phyloP scores from a whole-genome alignment of 2,329 filamentous ascomycete species.

The Pochonia chlamydosporia region DNA sequence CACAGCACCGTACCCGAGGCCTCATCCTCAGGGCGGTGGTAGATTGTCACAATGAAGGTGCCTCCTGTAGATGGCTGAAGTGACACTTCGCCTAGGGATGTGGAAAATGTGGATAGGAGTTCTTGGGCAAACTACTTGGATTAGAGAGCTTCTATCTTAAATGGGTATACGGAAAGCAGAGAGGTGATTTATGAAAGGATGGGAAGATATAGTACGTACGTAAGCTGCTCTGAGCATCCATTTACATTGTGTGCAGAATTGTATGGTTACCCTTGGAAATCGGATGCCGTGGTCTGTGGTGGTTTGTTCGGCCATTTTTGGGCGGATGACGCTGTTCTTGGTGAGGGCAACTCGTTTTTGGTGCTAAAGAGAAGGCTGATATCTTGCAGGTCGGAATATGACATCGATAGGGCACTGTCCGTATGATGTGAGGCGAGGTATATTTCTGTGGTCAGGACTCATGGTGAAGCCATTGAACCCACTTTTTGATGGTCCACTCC shows the following conservation, averaged over 20 bases:
- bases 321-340: neutral
- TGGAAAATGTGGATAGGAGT: slow-evolving; percentile 86
- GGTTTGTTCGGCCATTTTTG: neutral
- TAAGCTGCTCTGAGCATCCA: slow-evolving; percentile 87
- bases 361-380: neutral
- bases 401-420: too few relatives aligned
- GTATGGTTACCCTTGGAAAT: slow-evolving; percentile 72
- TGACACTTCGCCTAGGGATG: slow-evolving; percentile 77
- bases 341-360: neutral
- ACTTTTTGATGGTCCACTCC: too few relatives aligned
- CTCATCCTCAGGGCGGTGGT: slow-evolving; percentile 16
- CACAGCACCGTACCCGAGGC: slow-evolving; percentile 57
- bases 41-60: slow-evolving; percentile 69
- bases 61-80: slow-evolving; percentile 82
- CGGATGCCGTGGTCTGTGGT: slow-evolving; percentile 1
- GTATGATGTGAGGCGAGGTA: too few relatives aligned
- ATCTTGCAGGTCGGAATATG: too few relatives aligned
- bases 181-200: neutral
- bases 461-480: too few relatives aligned
- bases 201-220: slow-evolving; percentile 42
- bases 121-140: slow-evolving; percentile 76
- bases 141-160: neutral
- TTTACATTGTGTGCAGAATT: slow-evolving; percentile 89
- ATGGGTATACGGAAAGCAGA: too few relatives aligned
- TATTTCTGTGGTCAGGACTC: too few relatives aligned